Evolutionary conservation across 495 filamentous ascomycete genomes (phyloP).

Genomic region (Lasiosphaeriaceae sp.): DNA sequence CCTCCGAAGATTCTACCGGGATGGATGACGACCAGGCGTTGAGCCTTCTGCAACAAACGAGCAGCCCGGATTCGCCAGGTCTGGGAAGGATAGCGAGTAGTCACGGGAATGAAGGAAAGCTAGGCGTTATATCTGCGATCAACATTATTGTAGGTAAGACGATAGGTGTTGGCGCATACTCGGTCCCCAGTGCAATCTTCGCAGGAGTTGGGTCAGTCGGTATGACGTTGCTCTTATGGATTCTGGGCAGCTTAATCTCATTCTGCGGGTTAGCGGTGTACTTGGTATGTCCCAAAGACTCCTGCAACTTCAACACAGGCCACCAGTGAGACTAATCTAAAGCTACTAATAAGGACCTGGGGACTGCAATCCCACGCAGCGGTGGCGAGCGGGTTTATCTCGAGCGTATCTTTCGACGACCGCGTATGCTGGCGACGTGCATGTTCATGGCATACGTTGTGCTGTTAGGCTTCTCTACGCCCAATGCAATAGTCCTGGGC

Average conservation of each 20-base stretch:
- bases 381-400: slow-evolving; percentile 59
- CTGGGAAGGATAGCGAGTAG: background rate
- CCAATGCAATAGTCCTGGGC: slow-evolving; percentile 65
- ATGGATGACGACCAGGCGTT: background rate
- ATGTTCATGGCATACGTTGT: slow-evolving; percentile 59
- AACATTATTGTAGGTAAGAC: slow-evolving; percentile 35
- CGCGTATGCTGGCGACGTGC: slow-evolving; percentile 57
- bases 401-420: slow-evolving; percentile 59
- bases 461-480: slow-evolving; percentile 48
- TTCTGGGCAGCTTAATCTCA: slow-evolving; percentile 33
- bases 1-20: background rate
- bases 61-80: no score
- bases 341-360: slow-evolving; percentile 44
- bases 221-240: slow-evolving; percentile 29
- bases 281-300: slow-evolving; percentile 29
- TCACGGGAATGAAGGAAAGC: slow-evolving; percentile 15
- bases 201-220: slow-evolving; percentile 32
- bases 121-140: slow-evolving; percentile 29
- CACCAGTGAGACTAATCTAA: no score
- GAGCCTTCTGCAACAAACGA: background rate
- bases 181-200: slow-evolving; percentile 29
- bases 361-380: slow-evolving; percentile 48
- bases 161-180: slow-evolving; percentile 31
- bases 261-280: slow-evolving; percentile 47
- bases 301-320: no score